phyloP scores from a whole-genome alignment of 1,284 basidiomycete species.

The Afroboletus lepidellus region DNA sequence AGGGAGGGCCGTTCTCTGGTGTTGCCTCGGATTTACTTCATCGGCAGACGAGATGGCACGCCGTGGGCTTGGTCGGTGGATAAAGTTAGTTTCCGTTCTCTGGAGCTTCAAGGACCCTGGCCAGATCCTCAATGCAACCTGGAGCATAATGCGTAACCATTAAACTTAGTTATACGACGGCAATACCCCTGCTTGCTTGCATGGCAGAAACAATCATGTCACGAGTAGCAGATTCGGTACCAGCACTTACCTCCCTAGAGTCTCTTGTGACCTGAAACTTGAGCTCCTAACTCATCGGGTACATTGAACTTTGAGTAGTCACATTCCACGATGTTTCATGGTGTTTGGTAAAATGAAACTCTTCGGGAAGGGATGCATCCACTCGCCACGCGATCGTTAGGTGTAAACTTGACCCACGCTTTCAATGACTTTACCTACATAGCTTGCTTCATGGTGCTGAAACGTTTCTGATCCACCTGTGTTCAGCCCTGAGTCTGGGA shows the following conservation, averaged over 20 bases:
- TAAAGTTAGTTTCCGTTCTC: constrained; percentile 5
- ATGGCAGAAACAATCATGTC: constrained; percentile 8
- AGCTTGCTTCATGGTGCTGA: constrained; percentile 19
- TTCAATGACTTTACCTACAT: constrained; percentile 8
- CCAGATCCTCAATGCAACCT: neutral
- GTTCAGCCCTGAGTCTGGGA: constrained; percentile 26
- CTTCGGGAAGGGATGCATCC: constrained; percentile 4
- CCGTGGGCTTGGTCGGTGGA: constrained; percentile 5
- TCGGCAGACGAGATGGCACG: constrained; percentile 8
- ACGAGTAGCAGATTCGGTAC: neutral
- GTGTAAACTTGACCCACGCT: constrained; percentile 14
- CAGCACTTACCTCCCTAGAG: neutral
- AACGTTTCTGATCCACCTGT: constrained; percentile 25
- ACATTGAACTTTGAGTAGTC: neutral
- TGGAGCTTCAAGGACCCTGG: constrained; percentile 2
- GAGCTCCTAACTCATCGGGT: neutral
- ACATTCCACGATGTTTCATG: constrained; percentile 8
- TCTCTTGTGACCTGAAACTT: constrained; percentile 1
- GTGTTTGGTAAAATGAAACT: constrained; percentile 8
- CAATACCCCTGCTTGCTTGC: neutral
- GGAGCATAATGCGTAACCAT: neutral
- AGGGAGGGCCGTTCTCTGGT: constrained; percentile 1
- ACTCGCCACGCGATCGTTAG: constrained; percentile 2
- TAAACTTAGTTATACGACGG: constrained; percentile 5
- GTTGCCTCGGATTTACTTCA: constrained; percentile 14